Evolutionary conservation across 2,329 filamentous ascomycete genomes (phyloP).

Genomic region (Neopestalotiopsis rosae): DNA sequence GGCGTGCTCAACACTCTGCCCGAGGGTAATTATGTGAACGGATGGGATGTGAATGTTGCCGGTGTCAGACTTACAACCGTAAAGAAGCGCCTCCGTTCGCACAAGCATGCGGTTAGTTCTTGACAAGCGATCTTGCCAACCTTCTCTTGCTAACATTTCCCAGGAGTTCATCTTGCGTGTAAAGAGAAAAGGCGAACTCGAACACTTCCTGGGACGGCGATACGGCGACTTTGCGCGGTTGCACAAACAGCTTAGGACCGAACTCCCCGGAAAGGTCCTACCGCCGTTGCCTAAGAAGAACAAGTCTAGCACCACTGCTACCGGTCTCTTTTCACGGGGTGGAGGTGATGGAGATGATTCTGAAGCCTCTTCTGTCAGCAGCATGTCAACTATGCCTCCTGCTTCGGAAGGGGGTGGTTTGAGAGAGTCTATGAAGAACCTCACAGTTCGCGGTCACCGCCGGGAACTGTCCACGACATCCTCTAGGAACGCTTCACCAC

Average conservation of each 20-base stretch:
- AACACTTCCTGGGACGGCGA: slow-evolving; percentile 80
- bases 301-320: slow-evolving; percentile 74
- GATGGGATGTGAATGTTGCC: slow-evolving; percentile 96
- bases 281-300: slow-evolving; percentile 91
- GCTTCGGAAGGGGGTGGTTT: slow-evolving; percentile 33
- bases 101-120: slow-evolving; percentile 81
- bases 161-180: slow-evolving; percentile 91
- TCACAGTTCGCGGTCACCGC: slow-evolving; percentile 49
- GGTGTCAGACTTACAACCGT: slow-evolving; percentile 81
- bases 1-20: slow-evolving; percentile 87
- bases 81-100: slow-evolving; percentile 86
- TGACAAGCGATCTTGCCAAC: not conserved
- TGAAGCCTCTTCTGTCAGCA: slow-evolving; percentile 82
- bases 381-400: slow-evolving; percentile 67
- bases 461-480: slow-evolving; percentile 41
- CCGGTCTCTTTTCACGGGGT: slow-evolving; percentile 57
- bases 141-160: not conserved
- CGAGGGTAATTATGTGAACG: slow-evolving; percentile 90
- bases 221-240: slow-evolving; percentile 88
- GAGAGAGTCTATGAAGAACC: slow-evolving; percentile 42
- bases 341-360: slow-evolving; percentile 67
- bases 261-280: slow-evolving; percentile 89
- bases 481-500: slow-evolving; percentile 42
- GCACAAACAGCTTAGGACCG: slow-evolving; percentile 78
- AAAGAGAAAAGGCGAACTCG: slow-evolving; percentile 75